Conservation (phyloP, 2,329 filamentous ascomycete species). For the Rutstroemia sp. region DNA sequence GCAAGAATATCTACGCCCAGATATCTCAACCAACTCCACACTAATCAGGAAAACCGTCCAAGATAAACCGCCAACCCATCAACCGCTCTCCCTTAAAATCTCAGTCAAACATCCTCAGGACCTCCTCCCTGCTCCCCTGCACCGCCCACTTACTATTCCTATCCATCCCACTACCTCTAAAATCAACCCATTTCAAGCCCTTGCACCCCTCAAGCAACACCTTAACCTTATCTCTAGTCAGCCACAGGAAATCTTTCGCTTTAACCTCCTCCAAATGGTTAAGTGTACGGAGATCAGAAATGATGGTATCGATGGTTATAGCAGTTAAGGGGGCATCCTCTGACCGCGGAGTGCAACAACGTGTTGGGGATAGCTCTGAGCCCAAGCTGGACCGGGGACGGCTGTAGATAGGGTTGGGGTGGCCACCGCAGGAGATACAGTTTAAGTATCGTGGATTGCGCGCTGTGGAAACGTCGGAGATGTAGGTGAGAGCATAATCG, state of each 20-base stretch:
- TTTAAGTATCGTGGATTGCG: neutral
- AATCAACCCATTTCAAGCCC: constrained; percentile 14
- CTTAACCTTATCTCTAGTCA: constrained; percentile 8
- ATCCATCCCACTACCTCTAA: constrained; percentile 16
- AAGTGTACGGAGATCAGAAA: constrained; percentile 10
- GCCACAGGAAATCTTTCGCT: constrained; percentile 11
- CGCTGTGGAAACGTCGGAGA: constrained; percentile 11
- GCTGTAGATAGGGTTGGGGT: too few species aligned
- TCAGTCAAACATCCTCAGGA: neutral
- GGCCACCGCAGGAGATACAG: constrained; percentile 9
- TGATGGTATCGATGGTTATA: constrained; percentile 15
- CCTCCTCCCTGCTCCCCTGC: constrained; percentile 12
- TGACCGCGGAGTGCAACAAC: constrained; percentile 7
- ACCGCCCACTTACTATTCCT: constrained; percentile 15
- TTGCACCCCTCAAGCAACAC: constrained; percentile 2
- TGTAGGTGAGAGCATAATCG: constrained; percentile 9
- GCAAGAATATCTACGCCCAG: too few species aligned
- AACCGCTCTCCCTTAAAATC: neutral
- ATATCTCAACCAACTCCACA: too few species aligned
- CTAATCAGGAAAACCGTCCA: neutral
- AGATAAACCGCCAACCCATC: neutral
- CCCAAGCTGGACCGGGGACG: too few species aligned
- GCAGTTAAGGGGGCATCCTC: constrained; percentile 8
- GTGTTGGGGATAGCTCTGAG: too few species aligned
- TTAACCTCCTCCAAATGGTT: constrained; percentile 13